A percentile compares a stretch with the other conserved stretches of the same genome.
phyloP scores from a whole-genome alignment of 2,329 filamentous ascomycete genomes.

The Fusarium coicis region DNA sequence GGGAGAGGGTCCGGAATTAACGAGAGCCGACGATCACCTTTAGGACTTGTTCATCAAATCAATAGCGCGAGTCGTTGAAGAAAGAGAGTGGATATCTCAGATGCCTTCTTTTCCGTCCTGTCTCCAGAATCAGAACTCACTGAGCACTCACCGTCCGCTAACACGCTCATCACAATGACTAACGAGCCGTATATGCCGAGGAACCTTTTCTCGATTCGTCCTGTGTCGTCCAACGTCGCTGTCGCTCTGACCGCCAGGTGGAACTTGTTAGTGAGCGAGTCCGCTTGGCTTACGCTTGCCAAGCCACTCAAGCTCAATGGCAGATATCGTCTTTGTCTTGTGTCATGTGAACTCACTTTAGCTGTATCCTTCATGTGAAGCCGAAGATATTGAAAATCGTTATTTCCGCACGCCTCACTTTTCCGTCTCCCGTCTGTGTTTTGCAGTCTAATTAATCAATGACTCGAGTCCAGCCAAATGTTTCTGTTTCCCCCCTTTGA shows the following conservation, averaged over 20 bases:
- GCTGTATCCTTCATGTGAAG: background rate
- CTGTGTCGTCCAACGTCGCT: background rate
- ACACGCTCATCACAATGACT: slow-evolving; percentile 4
- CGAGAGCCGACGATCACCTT: background rate
- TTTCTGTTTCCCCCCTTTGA: background rate
- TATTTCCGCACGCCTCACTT: slow-evolving; percentile 1
- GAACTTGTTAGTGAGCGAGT: background rate
- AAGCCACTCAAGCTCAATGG: background rate
- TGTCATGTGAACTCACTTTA: background rate
- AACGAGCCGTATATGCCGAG: slow-evolving; percentile 2
- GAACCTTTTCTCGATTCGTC: background rate
- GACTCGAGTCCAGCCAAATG: background rate
- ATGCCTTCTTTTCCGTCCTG: background rate
- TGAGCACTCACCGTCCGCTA: slow-evolving; percentile 14
- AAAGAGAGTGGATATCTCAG: background rate
- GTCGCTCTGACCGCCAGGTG: background rate
- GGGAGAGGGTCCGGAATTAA: slow-evolving; percentile 22
- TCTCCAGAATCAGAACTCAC: background rate
- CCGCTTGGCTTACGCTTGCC: background rate
- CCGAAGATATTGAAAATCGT: background rate
- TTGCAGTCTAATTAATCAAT: background rate
- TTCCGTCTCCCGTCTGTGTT: background rate
- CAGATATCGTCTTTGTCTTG: background rate
- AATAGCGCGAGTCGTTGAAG: background rate
- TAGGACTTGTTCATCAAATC: background rate